A percentile compares a stretch with the other conserved stretches of the same genome.
Conservation (phyloP, 2,329 filamentous ascomycete genomes). For the Colletotrichum karsti region DNA sequence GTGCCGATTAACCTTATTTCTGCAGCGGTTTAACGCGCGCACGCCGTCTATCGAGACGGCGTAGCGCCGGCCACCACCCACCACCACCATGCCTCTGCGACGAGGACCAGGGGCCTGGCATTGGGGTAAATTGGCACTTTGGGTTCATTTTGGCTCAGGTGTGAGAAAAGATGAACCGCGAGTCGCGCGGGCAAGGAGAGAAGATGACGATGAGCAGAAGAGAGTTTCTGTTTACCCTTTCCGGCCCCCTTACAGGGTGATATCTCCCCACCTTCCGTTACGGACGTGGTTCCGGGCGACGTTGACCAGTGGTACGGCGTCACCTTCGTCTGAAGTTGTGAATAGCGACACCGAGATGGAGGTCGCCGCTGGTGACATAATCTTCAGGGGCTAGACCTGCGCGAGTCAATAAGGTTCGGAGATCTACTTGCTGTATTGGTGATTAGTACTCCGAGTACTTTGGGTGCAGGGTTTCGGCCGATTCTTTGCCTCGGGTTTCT, state of each 20-base stretch:
- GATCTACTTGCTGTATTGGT: background rate
- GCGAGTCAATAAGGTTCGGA: background rate
- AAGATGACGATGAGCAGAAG: background rate
- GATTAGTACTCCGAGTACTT: background rate
- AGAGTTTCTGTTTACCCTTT: background rate
- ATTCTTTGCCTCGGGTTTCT: background rate
- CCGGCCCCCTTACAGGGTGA: background rate
- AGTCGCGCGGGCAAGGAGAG: conserved; percentile 7
- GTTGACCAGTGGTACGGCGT: background rate
- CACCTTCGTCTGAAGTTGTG: background rate
- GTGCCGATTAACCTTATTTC: conserved; percentile 17
- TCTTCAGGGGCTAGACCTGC: background rate
- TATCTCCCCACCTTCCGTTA: background rate
- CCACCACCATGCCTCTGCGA: background rate
- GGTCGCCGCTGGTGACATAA: background rate
- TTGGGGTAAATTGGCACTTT: background rate
- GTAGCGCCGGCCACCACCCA: conserved; percentile 8
- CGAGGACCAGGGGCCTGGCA: background rate
- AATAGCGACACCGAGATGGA: background rate
- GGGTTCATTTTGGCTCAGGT: background rate
- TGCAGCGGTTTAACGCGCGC: background rate
- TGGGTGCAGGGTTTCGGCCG: background rate
- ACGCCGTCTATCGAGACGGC: background rate
- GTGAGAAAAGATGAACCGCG: conserved; percentile 13
- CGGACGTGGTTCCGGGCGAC: background rate